phyloP scores from a whole-genome alignment of 148 eudicot genomes.

The Simmondsia chinensis region DNA sequence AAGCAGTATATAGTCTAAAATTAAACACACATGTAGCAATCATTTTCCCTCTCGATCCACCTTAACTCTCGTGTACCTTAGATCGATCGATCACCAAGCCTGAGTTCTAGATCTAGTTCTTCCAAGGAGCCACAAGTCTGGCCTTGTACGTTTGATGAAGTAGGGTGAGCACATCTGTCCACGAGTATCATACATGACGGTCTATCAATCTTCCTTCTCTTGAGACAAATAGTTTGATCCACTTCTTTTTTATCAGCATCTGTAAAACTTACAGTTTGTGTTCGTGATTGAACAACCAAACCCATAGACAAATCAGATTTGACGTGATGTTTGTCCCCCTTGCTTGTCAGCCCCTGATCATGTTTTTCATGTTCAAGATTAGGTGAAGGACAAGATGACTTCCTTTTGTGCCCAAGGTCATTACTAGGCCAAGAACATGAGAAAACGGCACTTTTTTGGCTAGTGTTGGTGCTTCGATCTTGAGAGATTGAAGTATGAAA shows the following conservation, averaged over 20 bases:
- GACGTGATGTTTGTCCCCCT: conserved; percentile 6
- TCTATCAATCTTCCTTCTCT: conserved; percentile 31
- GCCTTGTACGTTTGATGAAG: conserved; percentile 14
- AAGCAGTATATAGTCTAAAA: no score
- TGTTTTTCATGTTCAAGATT: not conserved
- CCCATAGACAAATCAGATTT: conserved; percentile 21
- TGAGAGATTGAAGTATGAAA: no score
- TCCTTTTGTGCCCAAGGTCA: not conserved
- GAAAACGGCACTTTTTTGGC: no score
- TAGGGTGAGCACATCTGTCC: no score
- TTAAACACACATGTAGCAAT: no score
- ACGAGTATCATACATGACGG: no score
- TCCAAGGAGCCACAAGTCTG: conserved; percentile 20
- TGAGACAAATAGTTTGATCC: conserved; percentile 3
- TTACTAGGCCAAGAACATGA: no score
- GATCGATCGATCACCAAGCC: conserved; percentile 66
- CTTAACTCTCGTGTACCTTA: conserved; percentile 22
- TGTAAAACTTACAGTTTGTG: not conserved
- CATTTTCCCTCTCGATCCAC: no score
- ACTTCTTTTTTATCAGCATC: conserved; percentile 12
- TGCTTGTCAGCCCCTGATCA: not conserved
- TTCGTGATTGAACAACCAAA: conserved; percentile 13
- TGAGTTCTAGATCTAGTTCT: conserved; percentile 81
- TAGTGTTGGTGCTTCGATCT: no score
- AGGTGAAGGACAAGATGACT: conserved; percentile 9